phyloP scores from a whole-genome alignment of 2,329 filamentous ascomycete species.

The Colletotrichum brevisporum region DNA sequence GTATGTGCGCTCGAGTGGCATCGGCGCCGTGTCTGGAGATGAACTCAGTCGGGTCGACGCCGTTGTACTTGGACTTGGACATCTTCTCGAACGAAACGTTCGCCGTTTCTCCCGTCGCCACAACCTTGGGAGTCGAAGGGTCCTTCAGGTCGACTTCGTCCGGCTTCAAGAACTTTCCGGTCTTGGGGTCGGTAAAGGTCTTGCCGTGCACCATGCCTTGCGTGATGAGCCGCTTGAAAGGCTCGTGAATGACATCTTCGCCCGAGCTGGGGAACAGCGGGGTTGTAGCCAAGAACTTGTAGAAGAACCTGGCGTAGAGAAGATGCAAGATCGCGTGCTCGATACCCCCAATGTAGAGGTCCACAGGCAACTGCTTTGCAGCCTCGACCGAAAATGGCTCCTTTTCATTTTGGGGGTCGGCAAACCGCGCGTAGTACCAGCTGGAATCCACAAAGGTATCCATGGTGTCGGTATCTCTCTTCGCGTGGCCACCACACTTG shows the following conservation, averaged over 20 bases:
- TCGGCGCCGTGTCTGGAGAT: slow-evolving; percentile 85
- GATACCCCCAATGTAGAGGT: slow-evolving; percentile 90
- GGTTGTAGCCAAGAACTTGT: slow-evolving; percentile 82
- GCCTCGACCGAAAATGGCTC: slow-evolving; percentile 73
- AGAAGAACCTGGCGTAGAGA: slow-evolving; percentile 90
- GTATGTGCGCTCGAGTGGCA: slow-evolving; percentile 85
- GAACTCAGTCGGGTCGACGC: slow-evolving; percentile 83
- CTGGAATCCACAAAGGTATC: slow-evolving; percentile 96
- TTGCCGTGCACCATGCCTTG: slow-evolving; percentile 96
- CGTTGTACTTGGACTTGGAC: slow-evolving; percentile 96
- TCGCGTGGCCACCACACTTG: slow-evolving; percentile 77
- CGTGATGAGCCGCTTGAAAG: slow-evolving; percentile 85
- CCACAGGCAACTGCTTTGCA: slow-evolving; percentile 78
- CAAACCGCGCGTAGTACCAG: slow-evolving; percentile 90
- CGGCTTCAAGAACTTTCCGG: slow-evolving; percentile 82
- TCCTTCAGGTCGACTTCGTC: slow-evolving; percentile 78
- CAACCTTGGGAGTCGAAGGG: slow-evolving; percentile 71
- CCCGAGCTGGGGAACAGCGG: slow-evolving; percentile 59
- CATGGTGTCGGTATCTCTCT: slow-evolving; percentile 93
- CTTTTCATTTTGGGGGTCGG: slow-evolving; percentile 76
- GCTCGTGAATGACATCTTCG: slow-evolving; percentile 69
- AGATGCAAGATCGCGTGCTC: slow-evolving; percentile 94
- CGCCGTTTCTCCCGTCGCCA: slow-evolving; percentile 70
- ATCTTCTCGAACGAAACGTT: slow-evolving; percentile 87
- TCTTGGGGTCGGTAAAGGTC: slow-evolving; percentile 82